A percentile compares a stretch with the other conserved stretches of the same genome.
These are phyloP conservation scores for Physcomitrium patens DNA, from an alignment of 225 moss, liverwort and hornwort genomes.

Conservation along the genomic window DNA sequence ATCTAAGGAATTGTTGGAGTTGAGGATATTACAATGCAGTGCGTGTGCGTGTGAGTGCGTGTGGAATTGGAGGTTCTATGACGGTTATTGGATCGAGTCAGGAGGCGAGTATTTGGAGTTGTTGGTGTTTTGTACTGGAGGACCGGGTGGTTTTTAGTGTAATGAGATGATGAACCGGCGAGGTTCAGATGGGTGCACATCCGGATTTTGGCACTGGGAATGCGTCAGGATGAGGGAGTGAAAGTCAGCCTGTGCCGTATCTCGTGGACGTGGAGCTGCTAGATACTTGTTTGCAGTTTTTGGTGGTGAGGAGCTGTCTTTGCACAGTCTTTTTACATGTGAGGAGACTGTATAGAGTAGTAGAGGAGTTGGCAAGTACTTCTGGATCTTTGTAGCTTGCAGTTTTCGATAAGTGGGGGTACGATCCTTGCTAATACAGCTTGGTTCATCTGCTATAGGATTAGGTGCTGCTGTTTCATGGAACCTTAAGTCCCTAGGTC, in stretches of 20 bases:
- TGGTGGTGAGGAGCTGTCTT: constrained; percentile 7
- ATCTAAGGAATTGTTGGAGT: neutral
- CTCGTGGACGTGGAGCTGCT: constrained; percentile 26
- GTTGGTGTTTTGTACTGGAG: neutral
- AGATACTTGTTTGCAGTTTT: constrained; percentile 3
- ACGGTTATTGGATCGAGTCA: constrained; percentile 19
- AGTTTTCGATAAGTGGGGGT: constrained; percentile 5
- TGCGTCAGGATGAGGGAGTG: neutral
- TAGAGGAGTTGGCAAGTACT: constrained; percentile 1
- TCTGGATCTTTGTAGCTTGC: neutral
- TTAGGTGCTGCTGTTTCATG: neutral
- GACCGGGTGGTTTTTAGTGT: neutral
- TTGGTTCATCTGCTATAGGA: constrained; percentile 1
- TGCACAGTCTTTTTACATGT: constrained; percentile 17
- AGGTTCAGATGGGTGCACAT: constrained; percentile 8
- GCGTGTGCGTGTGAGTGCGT: neutral
- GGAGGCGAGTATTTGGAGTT: neutral
- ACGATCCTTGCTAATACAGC: neutral
- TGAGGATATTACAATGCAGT: constrained; percentile 12
- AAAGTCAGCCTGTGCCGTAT: constrained; percentile 18
- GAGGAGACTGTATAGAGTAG: constrained; percentile 8
- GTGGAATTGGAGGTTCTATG: neutral
- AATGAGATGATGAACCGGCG: neutral
- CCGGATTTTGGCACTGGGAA: constrained; percentile 37
- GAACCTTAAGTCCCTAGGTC: neutral